Conservation (phyloP, 257 asterid species). For the Ilex aquifolium region DNA sequence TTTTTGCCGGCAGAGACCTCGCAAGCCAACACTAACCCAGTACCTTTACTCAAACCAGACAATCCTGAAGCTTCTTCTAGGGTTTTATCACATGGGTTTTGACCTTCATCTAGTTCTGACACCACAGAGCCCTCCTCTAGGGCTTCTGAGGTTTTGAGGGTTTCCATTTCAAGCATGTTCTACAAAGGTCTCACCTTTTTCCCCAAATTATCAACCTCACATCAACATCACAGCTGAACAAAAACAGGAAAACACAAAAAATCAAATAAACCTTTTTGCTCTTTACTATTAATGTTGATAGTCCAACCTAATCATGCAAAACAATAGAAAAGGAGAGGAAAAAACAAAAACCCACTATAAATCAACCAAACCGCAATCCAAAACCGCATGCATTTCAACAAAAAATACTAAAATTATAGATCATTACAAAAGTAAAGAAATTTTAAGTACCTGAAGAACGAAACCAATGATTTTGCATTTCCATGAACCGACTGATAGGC, state of each 20-base stretch:
- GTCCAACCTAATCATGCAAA: not conserved
- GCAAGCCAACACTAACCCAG: constrained; percentile 14
- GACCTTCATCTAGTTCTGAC: not conserved
- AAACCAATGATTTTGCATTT: too few species aligned
- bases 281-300: too few species aligned
- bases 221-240: not conserved
- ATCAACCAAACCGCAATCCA: not conserved
- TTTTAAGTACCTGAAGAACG: too few species aligned
- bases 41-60: constrained; percentile 22
- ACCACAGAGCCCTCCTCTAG: not conserved
- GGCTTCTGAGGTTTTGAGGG: not conserved
- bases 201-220: not conserved
- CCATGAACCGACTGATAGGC: too few species aligned
- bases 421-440: too few species aligned
- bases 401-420: too few species aligned
- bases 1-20: constrained; percentile 4
- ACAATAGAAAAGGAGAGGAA: too few species aligned
- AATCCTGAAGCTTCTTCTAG: constrained; percentile 20
- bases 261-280: too few species aligned
- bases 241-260: not conserved
- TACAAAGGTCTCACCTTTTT: not conserved
- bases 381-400: too few species aligned
- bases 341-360: not conserved
- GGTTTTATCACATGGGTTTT: constrained; percentile 20
- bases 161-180: not conserved